Evolutionary conservation across 495 filamentous ascomycete species (phyloP), one percentile per base, ranked within the genome.

Genomic region (Glonium stellatum): DNA sequence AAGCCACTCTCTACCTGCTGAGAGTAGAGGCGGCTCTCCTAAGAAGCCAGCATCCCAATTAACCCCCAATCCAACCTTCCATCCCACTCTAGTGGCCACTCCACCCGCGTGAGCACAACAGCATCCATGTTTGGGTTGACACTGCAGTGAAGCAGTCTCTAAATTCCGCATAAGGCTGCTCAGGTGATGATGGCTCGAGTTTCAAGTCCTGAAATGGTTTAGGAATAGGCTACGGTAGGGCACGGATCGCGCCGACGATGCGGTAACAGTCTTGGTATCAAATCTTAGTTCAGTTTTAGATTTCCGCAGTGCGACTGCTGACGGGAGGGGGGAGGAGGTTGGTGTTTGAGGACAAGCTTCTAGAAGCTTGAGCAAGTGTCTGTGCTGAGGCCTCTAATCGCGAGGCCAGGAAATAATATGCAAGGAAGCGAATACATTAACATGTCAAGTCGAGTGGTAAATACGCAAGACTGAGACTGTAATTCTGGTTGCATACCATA

Each of bases 181-280:
- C 41, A 49, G 55, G 27, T 18, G n/a, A 35, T 61, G 59, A 37
- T 61, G 58, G 59, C 51, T 62, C 63, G 63, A 66, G 62, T 65
- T 65, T 65, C 62, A 65, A n/a, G 47, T 23, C 21, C 36, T 15
- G 8, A 15, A 39, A 39, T 8, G 36, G 36, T 8, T 50, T 11
- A 50, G 22, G 47, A 50, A 50, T 23, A 21, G 12, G 47, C n/a
- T n/a, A n/a, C n/a, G n/a, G n/a, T n/a, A n/a, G n/a, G n/a, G n/a
- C n/a, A n/a, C n/a, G n/a, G n/a, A n/a, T n/a, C n/a, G n/a, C n/a
- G 47, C 15, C 12, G 47, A 22, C 21, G 47, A 1, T 18, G n/a
- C 23, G 47, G n/a, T 12, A 21, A 22, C 47, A 21, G 2, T 15
- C 11, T 50, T 18, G 47, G 47, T 50, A 23, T 50, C 47, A 50